phyloP scores from a whole-genome alignment of 176 grass and related monocot species.

The Aechmea fasciata region DNA sequence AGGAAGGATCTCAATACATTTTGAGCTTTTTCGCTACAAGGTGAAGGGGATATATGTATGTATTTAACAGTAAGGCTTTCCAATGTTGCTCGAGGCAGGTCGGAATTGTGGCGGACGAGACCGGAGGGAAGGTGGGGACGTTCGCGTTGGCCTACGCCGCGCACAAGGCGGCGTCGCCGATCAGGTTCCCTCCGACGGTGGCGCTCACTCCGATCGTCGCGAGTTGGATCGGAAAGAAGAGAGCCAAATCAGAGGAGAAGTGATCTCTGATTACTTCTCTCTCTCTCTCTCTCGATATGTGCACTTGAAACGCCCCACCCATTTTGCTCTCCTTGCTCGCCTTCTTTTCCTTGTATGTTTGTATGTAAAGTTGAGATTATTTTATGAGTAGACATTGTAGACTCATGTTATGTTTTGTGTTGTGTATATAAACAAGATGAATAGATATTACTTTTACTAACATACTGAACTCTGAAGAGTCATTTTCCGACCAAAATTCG shows the following conservation, averaged over 20 bases:
- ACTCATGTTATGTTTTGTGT: no score
- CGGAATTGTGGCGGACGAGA: conserved; percentile 61
- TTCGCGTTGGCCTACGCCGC: conserved; percentile 86
- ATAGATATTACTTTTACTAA: not conserved
- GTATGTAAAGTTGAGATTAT: not conserved
- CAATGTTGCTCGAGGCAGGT: conserved; percentile 29
- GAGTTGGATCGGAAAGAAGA: conserved; percentile 72
- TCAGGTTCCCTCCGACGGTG: conserved; percentile 97
- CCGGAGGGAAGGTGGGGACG: conserved; percentile 78
- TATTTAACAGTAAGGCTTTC: not conserved
- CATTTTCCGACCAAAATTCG: no score
- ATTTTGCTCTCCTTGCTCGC: not conserved
- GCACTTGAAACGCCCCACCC: not conserved
- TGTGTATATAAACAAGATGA: not conserved
- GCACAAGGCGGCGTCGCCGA: conserved; percentile 90
- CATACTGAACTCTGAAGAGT: no score
- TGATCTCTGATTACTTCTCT: not conserved
- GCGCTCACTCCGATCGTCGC: conserved; percentile 87
- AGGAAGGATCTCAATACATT: no score
- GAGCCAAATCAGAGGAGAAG: conserved; percentile 34
- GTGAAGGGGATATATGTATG: not conserved
- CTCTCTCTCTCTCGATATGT: not conserved
- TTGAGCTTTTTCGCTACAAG: no score
- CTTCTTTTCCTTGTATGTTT: not conserved
- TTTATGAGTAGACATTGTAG: not conserved